Evolutionary conservation across 306 rosid species (phyloP).

Genomic region (Citrullus amarus): DNA sequence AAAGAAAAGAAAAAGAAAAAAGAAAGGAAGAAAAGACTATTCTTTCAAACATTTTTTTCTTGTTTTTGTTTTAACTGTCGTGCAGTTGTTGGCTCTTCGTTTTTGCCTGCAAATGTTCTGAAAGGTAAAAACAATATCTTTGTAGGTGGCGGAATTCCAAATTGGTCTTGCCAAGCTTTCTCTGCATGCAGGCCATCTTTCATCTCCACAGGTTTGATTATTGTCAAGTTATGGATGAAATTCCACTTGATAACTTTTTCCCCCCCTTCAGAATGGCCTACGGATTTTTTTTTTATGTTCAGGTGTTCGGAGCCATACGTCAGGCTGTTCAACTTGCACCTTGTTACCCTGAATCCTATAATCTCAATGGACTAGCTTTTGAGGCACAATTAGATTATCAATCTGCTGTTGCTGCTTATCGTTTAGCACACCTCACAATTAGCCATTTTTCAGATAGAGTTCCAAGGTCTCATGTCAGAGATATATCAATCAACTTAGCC

Average conservation of each 20-base stretch:
- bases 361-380: constrained; percentile 67
- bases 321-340: constrained; percentile 88
- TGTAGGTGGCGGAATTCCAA: constrained; percentile 90
- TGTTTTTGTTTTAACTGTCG: neutral
- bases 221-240: constrained; percentile 12
- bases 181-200: constrained; percentile 60
- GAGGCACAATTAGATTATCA: constrained; percentile 70
- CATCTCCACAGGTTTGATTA: constrained; percentile 65
- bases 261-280: neutral
- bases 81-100: neutral
- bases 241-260: neutral
- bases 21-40: neutral
- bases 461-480: constrained; percentile 37
- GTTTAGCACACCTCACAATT: constrained; percentile 56
- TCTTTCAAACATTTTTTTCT: neutral
- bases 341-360: constrained; percentile 75
- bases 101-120: neutral
- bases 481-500: constrained; percentile 71
- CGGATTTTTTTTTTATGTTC: constrained; percentile 14
- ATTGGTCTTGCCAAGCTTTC: constrained; percentile 89
- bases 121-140: neutral
- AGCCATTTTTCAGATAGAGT: constrained; percentile 21
- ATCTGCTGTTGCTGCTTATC: constrained; percentile 60
- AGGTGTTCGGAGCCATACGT: constrained; percentile 87
- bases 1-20: neutral